These are phyloP conservation scores for Sorghum bicolor DNA, from an alignment of 176 grass and related monocot genomes.

Conservation along the genomic window DNA sequence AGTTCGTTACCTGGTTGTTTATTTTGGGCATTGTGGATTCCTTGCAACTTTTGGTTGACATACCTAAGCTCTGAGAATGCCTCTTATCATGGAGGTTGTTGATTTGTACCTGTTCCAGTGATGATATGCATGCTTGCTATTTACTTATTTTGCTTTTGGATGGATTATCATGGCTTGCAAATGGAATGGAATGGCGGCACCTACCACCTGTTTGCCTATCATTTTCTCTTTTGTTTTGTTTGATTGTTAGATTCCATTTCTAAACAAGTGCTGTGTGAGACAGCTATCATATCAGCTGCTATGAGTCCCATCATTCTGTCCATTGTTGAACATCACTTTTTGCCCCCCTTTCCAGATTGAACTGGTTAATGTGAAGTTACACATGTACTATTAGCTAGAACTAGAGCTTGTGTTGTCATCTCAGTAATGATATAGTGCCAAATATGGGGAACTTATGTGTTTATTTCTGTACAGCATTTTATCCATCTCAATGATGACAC, in stretches of 20 bases:
- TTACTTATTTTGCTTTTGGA: constrained; percentile 24
- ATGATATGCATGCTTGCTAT: constrained; percentile 23
- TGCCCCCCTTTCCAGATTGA: background rate
- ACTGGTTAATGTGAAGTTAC: background rate
- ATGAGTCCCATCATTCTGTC: constrained; percentile 25
- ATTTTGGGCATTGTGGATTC: constrained; percentile 18
- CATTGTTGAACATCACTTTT: background rate
- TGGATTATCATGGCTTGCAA: constrained; percentile 31
- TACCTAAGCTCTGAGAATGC: background rate
- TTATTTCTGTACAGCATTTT: background rate
- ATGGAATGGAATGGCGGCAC: constrained; percentile 23
- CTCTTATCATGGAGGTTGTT: constrained; percentile 31
- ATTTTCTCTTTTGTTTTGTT: constrained; percentile 4
- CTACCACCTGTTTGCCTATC: constrained; percentile 34
- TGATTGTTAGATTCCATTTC: constrained; percentile 38
- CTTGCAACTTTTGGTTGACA: background rate
- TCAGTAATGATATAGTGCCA: background rate
- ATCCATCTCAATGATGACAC: background rate
- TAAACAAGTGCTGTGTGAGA: constrained; percentile 13
- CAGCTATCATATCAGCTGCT: constrained; percentile 38
- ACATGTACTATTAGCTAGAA: background rate
- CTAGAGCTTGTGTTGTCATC: background rate
- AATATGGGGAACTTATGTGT: background rate
- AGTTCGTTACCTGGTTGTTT: background rate
- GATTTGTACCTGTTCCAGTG: constrained; percentile 29